A percentile compares a stretch with the other conserved stretches of the same genome.
Evolutionary conservation across 371 early-diverging fungal genomes (phyloP).

Genomic region (Dichotomocladium elegans): DNA sequence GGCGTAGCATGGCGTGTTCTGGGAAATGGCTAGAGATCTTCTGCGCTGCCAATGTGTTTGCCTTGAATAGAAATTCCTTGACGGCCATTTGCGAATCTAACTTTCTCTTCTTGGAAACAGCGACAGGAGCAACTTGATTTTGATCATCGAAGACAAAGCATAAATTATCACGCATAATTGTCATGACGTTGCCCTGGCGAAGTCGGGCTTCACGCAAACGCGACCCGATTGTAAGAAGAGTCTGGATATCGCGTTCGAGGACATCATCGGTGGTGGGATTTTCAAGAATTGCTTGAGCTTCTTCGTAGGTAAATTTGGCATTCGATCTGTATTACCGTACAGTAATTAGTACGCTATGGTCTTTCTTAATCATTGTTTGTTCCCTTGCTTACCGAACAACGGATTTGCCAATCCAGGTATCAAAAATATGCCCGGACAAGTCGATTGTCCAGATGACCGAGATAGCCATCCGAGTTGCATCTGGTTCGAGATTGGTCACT

Average conservation of each 20-base stretch:
- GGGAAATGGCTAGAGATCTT: slow-evolving; percentile 76
- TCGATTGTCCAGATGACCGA: slow-evolving; percentile 84
- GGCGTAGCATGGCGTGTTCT: slow-evolving; percentile 79
- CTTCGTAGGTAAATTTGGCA: slow-evolving; percentile 74
- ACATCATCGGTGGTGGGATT: slow-evolving; percentile 18
- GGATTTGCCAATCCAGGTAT: slow-evolving; percentile 67
- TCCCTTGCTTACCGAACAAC: slow-evolving; percentile 62
- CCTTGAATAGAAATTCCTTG: slow-evolving; percentile 88
- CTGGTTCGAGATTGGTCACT: slow-evolving; percentile 26
- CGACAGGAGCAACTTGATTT: slow-evolving; percentile 6
- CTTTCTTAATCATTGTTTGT: not conserved
- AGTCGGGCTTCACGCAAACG: slow-evolving; percentile 63
- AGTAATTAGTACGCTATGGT: not conserved
- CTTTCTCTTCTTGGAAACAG: slow-evolving; percentile 1
- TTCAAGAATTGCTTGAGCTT: slow-evolving; percentile 80
- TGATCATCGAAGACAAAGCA: slow-evolving; percentile 64
- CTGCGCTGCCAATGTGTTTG: slow-evolving; percentile 85
- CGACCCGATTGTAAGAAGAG: slow-evolving; percentile 76
- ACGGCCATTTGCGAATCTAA: slow-evolving; percentile 6
- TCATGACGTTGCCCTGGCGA: slow-evolving; percentile 57
- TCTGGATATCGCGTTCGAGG: slow-evolving; percentile 52
- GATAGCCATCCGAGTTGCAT: slow-evolving; percentile 55
- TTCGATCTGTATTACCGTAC: slow-evolving; percentile 31
- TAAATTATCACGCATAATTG: slow-evolving; percentile 63
- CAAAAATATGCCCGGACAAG: slow-evolving; percentile 55